Percentiles rank a stretch among this genome's conserved stretches.
These are phyloP conservation scores for Alternaria sp. DNA, from an alignment of 2,329 filamentous ascomycete genomes.

Conservation along the genomic window DNA sequence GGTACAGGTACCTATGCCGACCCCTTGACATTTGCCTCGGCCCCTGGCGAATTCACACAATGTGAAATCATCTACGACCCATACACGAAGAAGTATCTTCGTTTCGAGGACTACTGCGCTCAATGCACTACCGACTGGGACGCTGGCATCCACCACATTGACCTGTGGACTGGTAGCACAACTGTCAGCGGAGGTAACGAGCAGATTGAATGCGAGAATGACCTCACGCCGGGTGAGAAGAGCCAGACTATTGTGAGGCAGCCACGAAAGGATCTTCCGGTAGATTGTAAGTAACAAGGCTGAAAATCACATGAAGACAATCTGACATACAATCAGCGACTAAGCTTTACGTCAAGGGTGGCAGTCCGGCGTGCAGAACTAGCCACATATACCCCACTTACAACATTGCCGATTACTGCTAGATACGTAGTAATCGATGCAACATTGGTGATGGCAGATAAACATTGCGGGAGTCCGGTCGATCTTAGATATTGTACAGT, in stretches of 20 bases:
- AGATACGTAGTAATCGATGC: neutral
- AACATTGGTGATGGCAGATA: neutral
- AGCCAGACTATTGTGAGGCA: constrained; percentile 25
- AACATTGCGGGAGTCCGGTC: no score
- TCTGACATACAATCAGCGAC: constrained; percentile 9
- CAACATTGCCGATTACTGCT: constrained; percentile 22
- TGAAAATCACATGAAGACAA: neutral
- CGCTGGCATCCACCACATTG: constrained; percentile 21
- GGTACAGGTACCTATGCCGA: constrained; percentile 55
- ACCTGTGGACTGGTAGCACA: constrained; percentile 33
- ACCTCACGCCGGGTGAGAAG: constrained; percentile 26
- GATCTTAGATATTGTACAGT: neutral
- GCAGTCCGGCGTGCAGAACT: constrained; percentile 13
- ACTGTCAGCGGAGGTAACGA: constrained; percentile 27
- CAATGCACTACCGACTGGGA: constrained; percentile 42
- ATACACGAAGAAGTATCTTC: constrained; percentile 56
- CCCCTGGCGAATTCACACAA: constrained; percentile 50
- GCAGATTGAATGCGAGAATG: constrained; percentile 35
- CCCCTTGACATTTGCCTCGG: constrained; percentile 57
- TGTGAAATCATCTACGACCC: constrained; percentile 60
- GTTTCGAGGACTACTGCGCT: constrained; percentile 49
- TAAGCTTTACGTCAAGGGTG: constrained; percentile 18
- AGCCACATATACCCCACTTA: constrained; percentile 17
- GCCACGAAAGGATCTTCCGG: constrained; percentile 13
- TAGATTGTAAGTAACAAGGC: constrained; percentile 15